Base-by-base conservation (phyloP, 2,329 filamentous ascomycete genomes). In the Aspergillus sp. region DNA sequence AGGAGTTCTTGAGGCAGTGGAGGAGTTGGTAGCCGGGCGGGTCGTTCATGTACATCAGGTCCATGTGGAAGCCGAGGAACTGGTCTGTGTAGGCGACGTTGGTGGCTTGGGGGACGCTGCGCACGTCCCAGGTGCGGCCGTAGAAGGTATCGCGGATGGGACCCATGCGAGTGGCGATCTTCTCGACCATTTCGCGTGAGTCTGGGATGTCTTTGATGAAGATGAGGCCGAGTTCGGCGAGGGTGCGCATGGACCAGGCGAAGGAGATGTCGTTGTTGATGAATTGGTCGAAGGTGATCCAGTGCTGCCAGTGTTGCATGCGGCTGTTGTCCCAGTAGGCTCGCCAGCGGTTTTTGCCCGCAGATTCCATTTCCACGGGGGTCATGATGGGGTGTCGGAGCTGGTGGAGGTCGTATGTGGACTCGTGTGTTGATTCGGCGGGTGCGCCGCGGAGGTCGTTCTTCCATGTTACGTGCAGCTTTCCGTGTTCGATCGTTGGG, bases 71-170 rank as follows among this genome's bases (percentile, higher is more conserved):
- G 15, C 90, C 91, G 1, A 98, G 86, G 70, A 88, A 88, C 52
- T 88, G 84, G 70, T 85, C 88, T 1, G 94, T 97, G 78, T 98
- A 92, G 8, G 95, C 94, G 3, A 97, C 90, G 73, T 98, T 98
- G 72, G 94, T 92, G 23, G 93, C 91, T 58, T 91, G 75, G 1
- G 90, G 88, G 56, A 96, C 89, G 3, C 88, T 91, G 57, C 87
- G 86, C 11, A 98, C 94, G 75, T 97, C 90, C 87, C 93, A 98
- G 0, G 92, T 96, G 67, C 84, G 82, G 44, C 95, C 95, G 75
- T 98, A 98, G 72, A 98, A 95, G 7, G 93, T 95, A 68, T 92
- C 88, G 70, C 92, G 90, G 25, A 97, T 78, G 36, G 85, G 85
- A 1, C 92, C 93, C 61, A 98, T 90, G 54, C 88, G 85, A 3